Conservation (phyloP, 2,329 filamentous ascomycete genomes). For the Rhinocladiella similis region DNA sequence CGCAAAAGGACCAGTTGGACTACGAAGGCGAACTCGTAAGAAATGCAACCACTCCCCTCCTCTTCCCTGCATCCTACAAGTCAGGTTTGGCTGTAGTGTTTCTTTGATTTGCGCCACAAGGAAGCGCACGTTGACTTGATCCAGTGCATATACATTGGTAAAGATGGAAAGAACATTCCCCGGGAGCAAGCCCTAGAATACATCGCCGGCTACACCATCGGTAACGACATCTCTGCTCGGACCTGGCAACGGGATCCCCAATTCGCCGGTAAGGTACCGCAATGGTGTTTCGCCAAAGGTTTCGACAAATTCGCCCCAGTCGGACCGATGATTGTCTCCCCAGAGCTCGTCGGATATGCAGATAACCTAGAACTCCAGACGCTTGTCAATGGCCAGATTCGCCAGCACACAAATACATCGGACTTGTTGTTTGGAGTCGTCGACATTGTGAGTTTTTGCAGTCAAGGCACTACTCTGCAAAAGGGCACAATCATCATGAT, state of each 20-base stretch:
- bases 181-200: conserved; percentile 48
- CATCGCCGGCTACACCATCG: conserved; percentile 54
- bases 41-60: too few relatives aligned
- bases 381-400: conserved; percentile 35
- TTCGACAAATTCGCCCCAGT: conserved; percentile 59
- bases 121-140: too few relatives aligned
- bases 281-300: conserved; percentile 60
- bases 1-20: conserved; percentile 37
- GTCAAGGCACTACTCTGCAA: conserved; percentile 38
- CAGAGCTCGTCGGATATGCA: neutral
- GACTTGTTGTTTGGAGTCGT: conserved; percentile 40
- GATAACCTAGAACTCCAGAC: conserved; percentile 33
- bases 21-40: conserved; percentile 15
- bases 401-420: conserved; percentile 37
- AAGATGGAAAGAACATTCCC: conserved; percentile 52
- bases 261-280: conserved; percentile 53
- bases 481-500: conserved; percentile 40
- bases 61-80: too few relatives aligned
- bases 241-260: conserved; percentile 54
- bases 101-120: too few relatives aligned
- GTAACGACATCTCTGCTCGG: conserved; percentile 57
- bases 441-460: conserved; percentile 36
- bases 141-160: conserved; percentile 50
- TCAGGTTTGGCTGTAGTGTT: too few relatives aligned
- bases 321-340: conserved; percentile 47